phyloP scores from a whole-genome alignment of 148 eudicot genomes.

The Rhododendron griersonianum region DNA sequence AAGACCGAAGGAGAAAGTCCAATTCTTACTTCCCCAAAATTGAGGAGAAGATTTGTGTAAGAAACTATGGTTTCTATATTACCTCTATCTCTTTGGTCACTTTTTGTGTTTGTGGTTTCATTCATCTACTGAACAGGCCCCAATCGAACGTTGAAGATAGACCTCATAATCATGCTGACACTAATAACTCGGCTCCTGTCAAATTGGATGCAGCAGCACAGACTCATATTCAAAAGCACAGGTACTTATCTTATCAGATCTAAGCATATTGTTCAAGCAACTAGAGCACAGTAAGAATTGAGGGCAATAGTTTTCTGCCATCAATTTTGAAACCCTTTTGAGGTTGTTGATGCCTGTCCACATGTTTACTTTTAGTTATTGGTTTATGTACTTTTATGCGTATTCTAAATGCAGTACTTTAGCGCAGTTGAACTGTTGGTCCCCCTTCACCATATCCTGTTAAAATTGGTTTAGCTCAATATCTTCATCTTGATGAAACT shows the following conservation, averaged over 20 bases:
- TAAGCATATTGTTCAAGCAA: background rate
- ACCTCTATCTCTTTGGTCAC: background rate
- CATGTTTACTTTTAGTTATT: background rate
- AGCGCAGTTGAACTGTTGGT: background rate
- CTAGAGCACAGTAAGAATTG: background rate
- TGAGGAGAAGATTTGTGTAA: slow-evolving; percentile 82
- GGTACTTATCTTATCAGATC: slow-evolving; percentile 32
- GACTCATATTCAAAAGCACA: slow-evolving; percentile 76
- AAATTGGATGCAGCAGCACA: slow-evolving; percentile 69
- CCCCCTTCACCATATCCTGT: background rate
- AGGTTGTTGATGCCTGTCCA: background rate
- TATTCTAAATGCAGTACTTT: background rate
- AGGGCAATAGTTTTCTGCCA: background rate
- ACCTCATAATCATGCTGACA: slow-evolving; percentile 31
- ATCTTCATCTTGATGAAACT: background rate
- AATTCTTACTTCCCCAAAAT: slow-evolving; percentile 38
- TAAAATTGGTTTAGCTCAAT: background rate
- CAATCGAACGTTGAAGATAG: slow-evolving; percentile 37
- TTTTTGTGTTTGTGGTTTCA: background rate
- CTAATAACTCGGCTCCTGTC: slow-evolving; percentile 42
- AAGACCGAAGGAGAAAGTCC: slow-evolving; percentile 39
- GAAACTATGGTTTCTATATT: slow-evolving; percentile 14
- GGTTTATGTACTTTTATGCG: no score
- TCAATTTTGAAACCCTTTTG: background rate
- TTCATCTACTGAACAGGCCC: slow-evolving; percentile 35